Percentiles rank a stretch among this genome's conserved stretches.
These are phyloP conservation scores for Colletotrichum brevisporum DNA, from an alignment of 2,329 filamentous ascomycete species.

Conservation along the genomic window DNA sequence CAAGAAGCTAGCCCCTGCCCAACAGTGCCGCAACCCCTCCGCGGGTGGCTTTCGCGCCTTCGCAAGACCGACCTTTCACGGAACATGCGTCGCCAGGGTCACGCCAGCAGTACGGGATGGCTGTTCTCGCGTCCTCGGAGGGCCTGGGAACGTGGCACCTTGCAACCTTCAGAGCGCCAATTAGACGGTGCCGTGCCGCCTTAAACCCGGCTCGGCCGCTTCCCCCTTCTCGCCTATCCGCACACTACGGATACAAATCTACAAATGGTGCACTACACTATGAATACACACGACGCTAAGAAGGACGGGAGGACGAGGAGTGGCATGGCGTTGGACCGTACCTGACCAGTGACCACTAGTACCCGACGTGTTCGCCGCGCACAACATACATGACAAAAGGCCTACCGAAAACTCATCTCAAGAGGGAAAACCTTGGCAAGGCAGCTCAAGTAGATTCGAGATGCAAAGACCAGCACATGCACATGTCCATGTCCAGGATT, in stretches of 20 bases:
- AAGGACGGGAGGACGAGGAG: not conserved
- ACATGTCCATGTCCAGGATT: too few relatives aligned
- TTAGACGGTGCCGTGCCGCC: conserved; percentile 1
- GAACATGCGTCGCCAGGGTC: conserved; percentile 21
- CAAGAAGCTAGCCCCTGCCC: conserved; percentile 4
- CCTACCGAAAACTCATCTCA: too few relatives aligned
- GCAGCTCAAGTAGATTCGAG: too few relatives aligned
- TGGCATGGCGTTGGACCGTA: not conserved
- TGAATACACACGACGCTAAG: too few relatives aligned
- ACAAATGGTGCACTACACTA: too few relatives aligned
- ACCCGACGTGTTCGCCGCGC: too few relatives aligned
- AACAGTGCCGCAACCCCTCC: not conserved
- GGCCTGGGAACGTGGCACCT: conserved; percentile 23
- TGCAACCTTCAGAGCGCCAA: conserved; percentile 7
- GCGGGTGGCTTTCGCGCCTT: conserved; percentile 15
- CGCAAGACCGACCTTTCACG: conserved; percentile 31
- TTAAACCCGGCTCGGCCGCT: conserved; percentile 22
- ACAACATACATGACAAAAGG: too few relatives aligned
- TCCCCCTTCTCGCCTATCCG: too few relatives aligned
- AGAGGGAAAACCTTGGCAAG: too few relatives aligned
- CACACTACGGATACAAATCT: too few relatives aligned
- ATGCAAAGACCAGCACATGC: too few relatives aligned
- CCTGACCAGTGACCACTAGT: too few relatives aligned
- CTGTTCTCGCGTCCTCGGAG: not conserved
- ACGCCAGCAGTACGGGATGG: conserved; percentile 25